Conservation (phyloP, 2,329 filamentous ascomycete genomes). For the Escovopsis weberi region DNA sequence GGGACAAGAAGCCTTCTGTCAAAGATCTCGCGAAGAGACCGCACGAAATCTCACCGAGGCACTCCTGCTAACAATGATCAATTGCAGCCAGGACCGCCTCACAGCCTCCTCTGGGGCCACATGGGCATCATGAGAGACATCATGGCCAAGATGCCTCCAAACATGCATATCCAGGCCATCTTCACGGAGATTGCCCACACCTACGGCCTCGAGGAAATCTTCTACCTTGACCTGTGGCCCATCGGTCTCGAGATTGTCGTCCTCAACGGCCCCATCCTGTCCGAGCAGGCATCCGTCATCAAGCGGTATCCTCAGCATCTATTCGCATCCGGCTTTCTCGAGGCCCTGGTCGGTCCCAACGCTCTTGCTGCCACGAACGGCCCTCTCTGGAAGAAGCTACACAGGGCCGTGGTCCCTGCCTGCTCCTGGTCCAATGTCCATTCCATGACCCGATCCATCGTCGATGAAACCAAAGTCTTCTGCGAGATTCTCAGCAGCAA, state of each 20-base stretch:
- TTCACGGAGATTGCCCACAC: conserved; percentile 11
- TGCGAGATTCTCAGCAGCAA: conserved; percentile 5
- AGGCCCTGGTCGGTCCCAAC: conserved; percentile 8
- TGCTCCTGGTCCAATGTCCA: conserved; percentile 13
- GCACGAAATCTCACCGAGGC: no score
- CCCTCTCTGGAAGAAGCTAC: conserved; percentile 15
- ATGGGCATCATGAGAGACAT: conserved; percentile 8
- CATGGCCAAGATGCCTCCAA: conserved; percentile 8
- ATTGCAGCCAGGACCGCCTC: conserved; percentile 6
- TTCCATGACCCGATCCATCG: conserved; percentile 11
- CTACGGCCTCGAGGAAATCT: conserved; percentile 14
- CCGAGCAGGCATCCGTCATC: conserved; percentile 11
- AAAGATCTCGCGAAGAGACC: no score
- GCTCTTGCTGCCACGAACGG: conserved; percentile 14
- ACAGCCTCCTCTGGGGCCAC: conserved; percentile 11
- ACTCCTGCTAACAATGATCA: no score
- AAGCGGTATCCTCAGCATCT: conserved; percentile 10
- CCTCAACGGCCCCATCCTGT: conserved; percentile 13
- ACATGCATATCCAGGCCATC: conserved; percentile 11
- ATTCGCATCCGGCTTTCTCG: conserved; percentile 5
- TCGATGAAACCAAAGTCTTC: conserved; percentile 13
- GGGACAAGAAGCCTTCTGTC: no score
- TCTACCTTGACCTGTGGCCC: conserved; percentile 19
- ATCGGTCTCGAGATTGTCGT: conserved; percentile 13
- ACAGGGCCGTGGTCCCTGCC: conserved; percentile 14